phyloP scores from a whole-genome alignment of 208 protist species.

The Leptomonas pyrrhocoris region DNA sequence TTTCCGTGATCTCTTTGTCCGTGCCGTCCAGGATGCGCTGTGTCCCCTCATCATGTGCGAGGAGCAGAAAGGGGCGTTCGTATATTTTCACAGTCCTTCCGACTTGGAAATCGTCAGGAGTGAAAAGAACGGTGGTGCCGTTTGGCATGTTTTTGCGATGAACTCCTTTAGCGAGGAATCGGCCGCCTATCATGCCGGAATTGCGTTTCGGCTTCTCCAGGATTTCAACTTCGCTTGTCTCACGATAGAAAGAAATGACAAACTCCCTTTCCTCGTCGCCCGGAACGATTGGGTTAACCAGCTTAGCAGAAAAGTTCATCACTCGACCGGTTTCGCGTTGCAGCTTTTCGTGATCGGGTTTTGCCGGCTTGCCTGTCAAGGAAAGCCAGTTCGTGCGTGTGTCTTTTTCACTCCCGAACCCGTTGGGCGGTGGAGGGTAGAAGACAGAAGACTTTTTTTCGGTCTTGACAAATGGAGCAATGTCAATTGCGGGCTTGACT shows the following conservation, averaged over 20 bases:
- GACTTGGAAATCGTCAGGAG: conserved; percentile 73
- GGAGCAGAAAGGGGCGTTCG: conserved; percentile 73
- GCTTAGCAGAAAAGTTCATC: conserved; percentile 80
- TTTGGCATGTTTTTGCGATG: conserved; percentile 74
- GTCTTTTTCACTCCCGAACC: conserved; percentile 89
- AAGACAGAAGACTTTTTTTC: conserved; percentile 58
- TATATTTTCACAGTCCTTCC: conserved; percentile 80
- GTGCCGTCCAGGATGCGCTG: conserved; percentile 71
- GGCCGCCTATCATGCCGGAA: conserved; percentile 88
- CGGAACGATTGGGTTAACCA: conserved; percentile 61
- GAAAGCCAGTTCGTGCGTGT: conserved; percentile 77
- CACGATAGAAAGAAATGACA: conserved; percentile 90
- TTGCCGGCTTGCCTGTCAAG: conserved; percentile 75
- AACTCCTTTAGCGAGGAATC: conserved; percentile 85
- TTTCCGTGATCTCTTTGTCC: conserved; percentile 58
- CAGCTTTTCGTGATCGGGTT: conserved; percentile 66
- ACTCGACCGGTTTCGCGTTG: conserved; percentile 77
- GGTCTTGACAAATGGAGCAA: conserved; percentile 55
- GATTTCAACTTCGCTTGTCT: conserved; percentile 86
- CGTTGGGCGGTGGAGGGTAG: conserved; percentile 90
- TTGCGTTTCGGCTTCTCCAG: conserved; percentile 83
- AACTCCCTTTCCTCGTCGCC: conserved; percentile 85
- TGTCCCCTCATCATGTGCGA: conserved; percentile 71
- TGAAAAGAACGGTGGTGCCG: conserved; percentile 65
- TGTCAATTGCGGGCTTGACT: conserved; percentile 60